Evolutionary conservation across 768 basidiomycete species (phyloP).

Genomic region (Rhizopogon sp.): DNA sequence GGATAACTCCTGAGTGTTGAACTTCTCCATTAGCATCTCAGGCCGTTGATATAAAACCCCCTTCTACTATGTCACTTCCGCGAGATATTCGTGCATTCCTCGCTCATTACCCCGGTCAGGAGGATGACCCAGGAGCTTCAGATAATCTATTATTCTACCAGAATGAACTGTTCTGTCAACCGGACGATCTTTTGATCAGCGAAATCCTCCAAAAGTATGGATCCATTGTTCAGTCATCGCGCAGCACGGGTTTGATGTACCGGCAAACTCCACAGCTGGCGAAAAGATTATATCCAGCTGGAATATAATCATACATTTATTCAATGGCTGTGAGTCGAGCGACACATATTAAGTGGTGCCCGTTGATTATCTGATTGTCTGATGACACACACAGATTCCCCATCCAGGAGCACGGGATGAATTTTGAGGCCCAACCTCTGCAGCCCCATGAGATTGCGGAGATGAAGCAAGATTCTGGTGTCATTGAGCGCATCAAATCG

Average conservation of each 20-base stretch:
- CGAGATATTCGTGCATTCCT: slow-evolving; percentile 24
- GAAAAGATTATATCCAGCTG: slow-evolving; percentile 53
- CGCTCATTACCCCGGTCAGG: slow-evolving; percentile 15
- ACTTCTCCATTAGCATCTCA: background rate
- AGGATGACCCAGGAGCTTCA: slow-evolving; percentile 3
- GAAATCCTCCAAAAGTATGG: slow-evolving; percentile 57
- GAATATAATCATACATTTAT: slow-evolving; percentile 72
- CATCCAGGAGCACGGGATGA: slow-evolving; percentile 71
- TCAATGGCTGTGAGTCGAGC: slow-evolving; percentile 65
- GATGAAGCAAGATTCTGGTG: slow-evolving; percentile 46
- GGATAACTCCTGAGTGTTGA: too few species aligned
- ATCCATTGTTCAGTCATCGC: background rate
- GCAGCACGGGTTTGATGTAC: background rate
- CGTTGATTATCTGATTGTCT: background rate
- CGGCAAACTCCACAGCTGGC: slow-evolving; percentile 45
- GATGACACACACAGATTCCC: slow-evolving; percentile 46
- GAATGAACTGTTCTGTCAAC: slow-evolving; percentile 50
- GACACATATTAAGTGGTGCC: background rate
- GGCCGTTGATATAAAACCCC: background rate
- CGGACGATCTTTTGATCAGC: slow-evolving; percentile 57
- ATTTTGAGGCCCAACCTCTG: slow-evolving; percentile 60
- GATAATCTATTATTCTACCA: slow-evolving; percentile 62
- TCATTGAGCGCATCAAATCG: slow-evolving; percentile 45
- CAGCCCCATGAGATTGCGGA: slow-evolving; percentile 56
- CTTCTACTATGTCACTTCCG: slow-evolving; percentile 4